phyloP scores from a whole-genome alignment of 352 stramenopile species.

The Peronospora farinosa region DNA sequence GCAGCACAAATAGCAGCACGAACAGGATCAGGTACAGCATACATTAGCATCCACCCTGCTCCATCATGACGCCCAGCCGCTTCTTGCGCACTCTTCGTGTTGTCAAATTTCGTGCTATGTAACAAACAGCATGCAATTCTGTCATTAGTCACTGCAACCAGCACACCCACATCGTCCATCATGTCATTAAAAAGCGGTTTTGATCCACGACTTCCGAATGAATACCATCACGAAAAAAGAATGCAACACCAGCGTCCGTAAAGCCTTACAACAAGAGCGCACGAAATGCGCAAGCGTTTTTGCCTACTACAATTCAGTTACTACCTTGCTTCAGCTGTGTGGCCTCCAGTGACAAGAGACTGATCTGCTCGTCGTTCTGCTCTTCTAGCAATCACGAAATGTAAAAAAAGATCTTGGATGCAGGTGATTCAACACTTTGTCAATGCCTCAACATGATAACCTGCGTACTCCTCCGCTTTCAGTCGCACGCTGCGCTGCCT shows the following conservation, averaged over 20 bases:
- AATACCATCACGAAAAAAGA: constrained; percentile 39
- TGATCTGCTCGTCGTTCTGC: constrained; percentile 86
- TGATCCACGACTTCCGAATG: constrained; percentile 75
- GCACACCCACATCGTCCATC: constrained; percentile 28
- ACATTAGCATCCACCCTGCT: constrained; percentile 80
- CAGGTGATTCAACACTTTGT: too few relatives aligned
- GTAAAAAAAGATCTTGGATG: too few relatives aligned
- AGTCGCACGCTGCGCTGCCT: too few relatives aligned
- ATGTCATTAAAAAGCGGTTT: constrained; percentile 80
- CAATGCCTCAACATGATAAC: too few relatives aligned
- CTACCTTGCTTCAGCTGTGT: constrained; percentile 76
- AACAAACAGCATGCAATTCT: background rate
- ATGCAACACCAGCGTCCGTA: background rate
- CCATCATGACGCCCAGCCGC: constrained; percentile 80
- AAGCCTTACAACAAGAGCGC: background rate
- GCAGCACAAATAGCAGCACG: constrained; percentile 77
- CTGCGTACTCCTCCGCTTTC: too few relatives aligned
- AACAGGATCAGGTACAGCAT: constrained; percentile 85
- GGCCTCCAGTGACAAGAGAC: constrained; percentile 82
- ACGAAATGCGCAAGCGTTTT: background rate
- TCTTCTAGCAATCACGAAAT: constrained; percentile 17
- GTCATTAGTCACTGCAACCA: constrained; percentile 1
- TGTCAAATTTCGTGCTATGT: constrained; percentile 83
- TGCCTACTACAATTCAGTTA: too few relatives aligned
- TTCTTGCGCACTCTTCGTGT: constrained; percentile 80